A percentile compares a stretch with the other conserved stretches of the same genome.
phyloP scores from a whole-genome alignment of 2,329 filamentous ascomycete species.

The Scytalidium lignicola region DNA sequence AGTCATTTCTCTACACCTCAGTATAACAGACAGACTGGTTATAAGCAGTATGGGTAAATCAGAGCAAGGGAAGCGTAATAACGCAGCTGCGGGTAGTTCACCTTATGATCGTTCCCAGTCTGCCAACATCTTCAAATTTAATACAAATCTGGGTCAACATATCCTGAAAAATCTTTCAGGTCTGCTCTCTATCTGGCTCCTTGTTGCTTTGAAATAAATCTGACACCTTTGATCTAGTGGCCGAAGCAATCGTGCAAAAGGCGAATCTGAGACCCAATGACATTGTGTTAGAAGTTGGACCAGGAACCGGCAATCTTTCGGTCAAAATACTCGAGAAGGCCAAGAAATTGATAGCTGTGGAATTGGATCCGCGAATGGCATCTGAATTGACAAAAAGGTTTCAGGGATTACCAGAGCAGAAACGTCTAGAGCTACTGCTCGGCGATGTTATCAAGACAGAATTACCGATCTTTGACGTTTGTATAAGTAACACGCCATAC shows the following conservation, averaged over 20 bases:
- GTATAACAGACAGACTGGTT: too few relatives aligned
- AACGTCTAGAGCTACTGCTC: constrained; percentile 79
- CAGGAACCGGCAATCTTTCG: constrained; percentile 84
- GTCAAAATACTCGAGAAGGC: constrained; percentile 84
- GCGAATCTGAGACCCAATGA: constrained; percentile 86
- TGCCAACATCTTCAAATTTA: constrained; percentile 97
- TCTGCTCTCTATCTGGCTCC: neutral
- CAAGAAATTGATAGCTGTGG: constrained; percentile 76
- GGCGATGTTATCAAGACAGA: constrained; percentile 90
- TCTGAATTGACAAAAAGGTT: constrained; percentile 87
- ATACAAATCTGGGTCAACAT: constrained; percentile 79
- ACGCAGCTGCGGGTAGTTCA: constrained; percentile 13
- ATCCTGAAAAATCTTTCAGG: constrained; percentile 83
- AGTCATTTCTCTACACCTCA: too few relatives aligned
- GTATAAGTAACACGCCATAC: constrained; percentile 65
- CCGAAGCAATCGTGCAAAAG: constrained; percentile 78
- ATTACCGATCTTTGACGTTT: constrained; percentile 70
- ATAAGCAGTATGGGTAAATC: constrained; percentile 32
- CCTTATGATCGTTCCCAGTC: constrained; percentile 28
- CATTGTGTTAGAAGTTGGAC: constrained; percentile 80
- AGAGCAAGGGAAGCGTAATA: constrained; percentile 27
- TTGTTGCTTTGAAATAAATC: neutral
- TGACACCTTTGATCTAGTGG: constrained; percentile 39
- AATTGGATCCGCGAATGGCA: constrained; percentile 94
- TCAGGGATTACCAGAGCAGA: constrained; percentile 79